phyloP scores from a whole-genome alignment of 1,284 basidiomycete genomes.

The Trametes sp. region DNA sequence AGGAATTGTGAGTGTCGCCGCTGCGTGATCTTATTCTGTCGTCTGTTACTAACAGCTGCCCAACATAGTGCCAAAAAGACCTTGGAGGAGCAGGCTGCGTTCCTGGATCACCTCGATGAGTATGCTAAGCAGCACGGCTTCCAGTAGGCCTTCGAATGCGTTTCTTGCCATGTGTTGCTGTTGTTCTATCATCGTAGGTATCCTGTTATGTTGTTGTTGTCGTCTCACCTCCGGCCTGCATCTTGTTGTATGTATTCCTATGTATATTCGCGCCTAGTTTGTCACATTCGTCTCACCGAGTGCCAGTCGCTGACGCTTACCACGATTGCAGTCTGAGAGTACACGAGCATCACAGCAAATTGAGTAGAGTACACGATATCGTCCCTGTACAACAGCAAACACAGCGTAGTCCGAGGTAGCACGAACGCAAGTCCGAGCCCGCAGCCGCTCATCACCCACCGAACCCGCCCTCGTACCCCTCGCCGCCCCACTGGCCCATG shows the following conservation, averaged over 20 bases:
- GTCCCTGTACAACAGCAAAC: background rate
- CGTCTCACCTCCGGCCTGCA: no score
- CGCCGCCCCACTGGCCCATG: constrained; percentile 37
- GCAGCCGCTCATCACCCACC: constrained; percentile 14
- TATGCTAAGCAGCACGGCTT: constrained; percentile 31
- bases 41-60: background rate
- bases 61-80: constrained; percentile 23
- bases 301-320: no score
- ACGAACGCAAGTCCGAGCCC: background rate
- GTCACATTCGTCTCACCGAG: no score
- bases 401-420: background rate
- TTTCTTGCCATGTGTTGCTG: background rate
- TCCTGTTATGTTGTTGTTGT: background rate
- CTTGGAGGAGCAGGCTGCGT: constrained; percentile 25
- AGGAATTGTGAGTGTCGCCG: constrained; percentile 61
- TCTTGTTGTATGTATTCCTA: no score
- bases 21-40: background rate
- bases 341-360: background rate
- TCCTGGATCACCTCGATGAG: constrained; percentile 31
- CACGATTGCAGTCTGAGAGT: background rate
- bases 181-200: background rate
- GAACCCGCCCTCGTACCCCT: constrained; percentile 33
- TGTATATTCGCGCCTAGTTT: no score
- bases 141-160: background rate
- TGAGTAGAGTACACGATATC: background rate